Base-by-base conservation (phyloP, 2,329 filamentous ascomycete species). In the Chaetoscypha palmicola region DNA sequence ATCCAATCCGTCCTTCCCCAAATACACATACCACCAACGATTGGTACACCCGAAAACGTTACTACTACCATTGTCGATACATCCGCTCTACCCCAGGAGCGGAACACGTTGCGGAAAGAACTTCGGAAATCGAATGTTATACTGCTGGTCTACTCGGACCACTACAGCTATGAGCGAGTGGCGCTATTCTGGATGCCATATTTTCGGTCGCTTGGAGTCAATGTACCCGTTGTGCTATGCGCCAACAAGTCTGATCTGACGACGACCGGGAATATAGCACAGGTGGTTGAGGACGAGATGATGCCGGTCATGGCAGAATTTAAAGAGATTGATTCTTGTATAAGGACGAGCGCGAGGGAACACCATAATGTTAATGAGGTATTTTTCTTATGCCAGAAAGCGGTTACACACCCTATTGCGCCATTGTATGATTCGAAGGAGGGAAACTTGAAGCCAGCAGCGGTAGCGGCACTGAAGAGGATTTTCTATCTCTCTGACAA, bases 151-250 rank as follows among this genome's bases (percentile, higher is more conserved):
- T 98, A 98, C 66, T 90, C 90, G 54, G 92, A 98, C 64, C 91
- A 97, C 67, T 98, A 98, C 71, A 97, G 90, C 73, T 98, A 97
- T 69, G 92, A 98, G 64, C 76, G 92, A 28, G 90, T 98, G 3
- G 92, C 91, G 3, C 73, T 98, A 35, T 98, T 97, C 66, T 98
- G 92, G 92, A 85, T 98, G 77, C 92, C 92, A 9, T 94, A 96
- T 66, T 97, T 98, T 62, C 85, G 92, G 49, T 95, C 90, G 3
- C 77, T 98, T 30, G 92, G 92, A n/a, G 92, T 98, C 62, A 98
- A 98, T 62, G 89, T 98, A 17, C 92, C 92, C 0, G 92, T 98
- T 9, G 90, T 98, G 34, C 71, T 98, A 45, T 97, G 92, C 60
- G 89, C 92, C 60, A 97, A 97, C 71, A 98, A 98, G 66, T 87